These are phyloP conservation scores for Cytospora leucostoma DNA, from an alignment of 2,329 filamentous ascomycete genomes.

Conservation along the genomic window DNA sequence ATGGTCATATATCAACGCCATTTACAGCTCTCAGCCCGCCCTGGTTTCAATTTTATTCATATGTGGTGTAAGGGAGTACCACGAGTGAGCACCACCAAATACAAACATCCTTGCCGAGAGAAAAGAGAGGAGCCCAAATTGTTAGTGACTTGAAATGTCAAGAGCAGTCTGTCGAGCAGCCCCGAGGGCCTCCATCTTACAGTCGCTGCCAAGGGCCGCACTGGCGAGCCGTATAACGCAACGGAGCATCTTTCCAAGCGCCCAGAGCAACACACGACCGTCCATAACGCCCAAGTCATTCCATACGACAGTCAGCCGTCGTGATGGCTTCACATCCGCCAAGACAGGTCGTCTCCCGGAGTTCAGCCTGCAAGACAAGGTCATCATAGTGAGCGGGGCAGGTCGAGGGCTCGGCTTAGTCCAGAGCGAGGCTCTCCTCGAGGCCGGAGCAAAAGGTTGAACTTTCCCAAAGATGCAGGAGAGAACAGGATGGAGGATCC, in stretches of 20 bases:
- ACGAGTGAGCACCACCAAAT: background rate
- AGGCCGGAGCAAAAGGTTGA: constrained; percentile 66
- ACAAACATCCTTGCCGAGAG: background rate
- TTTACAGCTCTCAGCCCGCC: background rate
- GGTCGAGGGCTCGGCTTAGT: constrained; percentile 77
- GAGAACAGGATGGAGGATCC: background rate
- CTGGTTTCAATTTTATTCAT: background rate
- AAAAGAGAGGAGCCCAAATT: background rate
- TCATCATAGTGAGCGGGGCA: constrained; percentile 75
- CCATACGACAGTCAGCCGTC: constrained; percentile 10
- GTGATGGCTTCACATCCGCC: constrained; percentile 12
- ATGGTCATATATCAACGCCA: background rate
- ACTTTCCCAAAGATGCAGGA: constrained; percentile 42
- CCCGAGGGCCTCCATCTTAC: background rate
- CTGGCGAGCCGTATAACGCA: background rate
- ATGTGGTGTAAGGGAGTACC: background rate
- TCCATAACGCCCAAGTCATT: constrained; percentile 3
- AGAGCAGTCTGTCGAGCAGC: constrained; percentile 7
- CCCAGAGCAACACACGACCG: background rate
- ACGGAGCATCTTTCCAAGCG: background rate
- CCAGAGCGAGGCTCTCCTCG: constrained; percentile 75
- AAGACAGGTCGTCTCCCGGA: constrained; percentile 57
- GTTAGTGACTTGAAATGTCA: constrained; percentile 15
- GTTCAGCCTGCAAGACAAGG: constrained; percentile 73
- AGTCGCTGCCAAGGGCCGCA: constrained; percentile 7